Evolutionary conservation across 139 green algal genomes (phyloP), one percentile per base, ranked within the genome.

Genomic region (Spirogloea muscicola): DNA sequence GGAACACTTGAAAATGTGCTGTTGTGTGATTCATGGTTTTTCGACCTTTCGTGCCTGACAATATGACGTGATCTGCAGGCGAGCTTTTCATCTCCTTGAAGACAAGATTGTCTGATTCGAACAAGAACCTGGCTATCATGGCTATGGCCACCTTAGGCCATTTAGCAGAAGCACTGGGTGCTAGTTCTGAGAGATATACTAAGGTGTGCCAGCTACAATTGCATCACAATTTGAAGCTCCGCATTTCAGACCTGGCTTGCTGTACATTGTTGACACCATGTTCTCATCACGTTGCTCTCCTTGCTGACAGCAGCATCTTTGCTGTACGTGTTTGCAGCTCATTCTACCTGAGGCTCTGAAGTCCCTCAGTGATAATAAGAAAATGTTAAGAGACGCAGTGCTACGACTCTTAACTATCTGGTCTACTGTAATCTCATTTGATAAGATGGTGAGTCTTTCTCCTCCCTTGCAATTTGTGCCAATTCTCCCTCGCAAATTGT

Each of bases 331-430:
- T 1, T 66, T 0, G 43, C 74, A 84, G 74, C 48, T 74, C 29
- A 76, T 79, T 10, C 10, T 82, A 33, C 34, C 68, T 9, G 75
- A 82, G 40, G 46, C 48, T 18, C 66, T 98, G 6, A 85, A 81
- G 48, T 91, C 85, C 82, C 48, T 97, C 10, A 89, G 84, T 4
- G 93, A 98, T 87, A 89, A 89, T 46, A 98, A 98, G 83, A 87
- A 88, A 62, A 84, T 49, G n/a, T 43, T 82, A 21, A 29, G 72
- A 4, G 77, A 84, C 39, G 92, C 88, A 18, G 91, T 92, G 36
- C 60, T 91, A 33, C 83, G 87, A 39, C 84, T 92, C 76, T 76
- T 97, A 65, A 87, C 91, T n/a, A 82, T 87, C 27, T 97, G 91
- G 91, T 58, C 76, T 13, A 62, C 39, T 36, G 66, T 46, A 2